Base-by-base conservation (phyloP, 1,284 basidiomycete species). In the Fomitopsis schrenkii region DNA sequence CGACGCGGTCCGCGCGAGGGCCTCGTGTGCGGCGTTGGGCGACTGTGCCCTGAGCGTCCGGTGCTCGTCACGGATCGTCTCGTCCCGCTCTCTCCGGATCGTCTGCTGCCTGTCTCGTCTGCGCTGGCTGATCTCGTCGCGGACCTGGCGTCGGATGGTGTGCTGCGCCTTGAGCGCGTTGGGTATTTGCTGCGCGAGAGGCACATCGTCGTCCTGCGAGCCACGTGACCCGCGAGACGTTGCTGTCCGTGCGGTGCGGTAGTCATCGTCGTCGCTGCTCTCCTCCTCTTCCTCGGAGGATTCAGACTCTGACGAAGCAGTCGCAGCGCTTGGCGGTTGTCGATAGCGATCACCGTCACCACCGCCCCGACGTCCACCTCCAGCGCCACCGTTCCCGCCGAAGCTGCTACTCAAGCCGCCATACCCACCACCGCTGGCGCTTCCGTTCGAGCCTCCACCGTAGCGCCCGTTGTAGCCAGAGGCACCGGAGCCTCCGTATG, bases 181-280 rank as follows among this genome's bases (percentile, higher is more conserved):
- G 9, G 92, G 92, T 54, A 93, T 91, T 36, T 86, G 80, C 64
- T 85, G 85, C 2, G 90, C 92, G 15, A 94, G 80, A 0, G 92
- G 92, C 2, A 92, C 78, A 66, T 94, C 86, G 69, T 93, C 89
- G 59, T 86, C 85, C 14, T 50, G 57, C 54, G 60, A 55, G 58
- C 53, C 19, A 19, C 42, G 26, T 46, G 48, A 30, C 62, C 41
- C 9, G 59, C 33, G 28, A 38, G 12, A 30, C 40, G 61, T 10
- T 62, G 48, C 7, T 35, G 59, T 36, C 36, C 19, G 41, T 41
- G 28, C 45, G 17, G 60, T 28, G 40, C 36, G 61, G 65, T 62
- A 63, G 28, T 63, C 72, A 57, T 70, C 74, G 54, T 74, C 81
- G 61, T 82, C 80, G 7, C 76, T 72, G 61, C 71, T 69, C 26